Evolutionary conservation across 441 rosid species (phyloP), one percentile per base, ranked within the genome.

Genomic region (Mallotus japonicus): DNA sequence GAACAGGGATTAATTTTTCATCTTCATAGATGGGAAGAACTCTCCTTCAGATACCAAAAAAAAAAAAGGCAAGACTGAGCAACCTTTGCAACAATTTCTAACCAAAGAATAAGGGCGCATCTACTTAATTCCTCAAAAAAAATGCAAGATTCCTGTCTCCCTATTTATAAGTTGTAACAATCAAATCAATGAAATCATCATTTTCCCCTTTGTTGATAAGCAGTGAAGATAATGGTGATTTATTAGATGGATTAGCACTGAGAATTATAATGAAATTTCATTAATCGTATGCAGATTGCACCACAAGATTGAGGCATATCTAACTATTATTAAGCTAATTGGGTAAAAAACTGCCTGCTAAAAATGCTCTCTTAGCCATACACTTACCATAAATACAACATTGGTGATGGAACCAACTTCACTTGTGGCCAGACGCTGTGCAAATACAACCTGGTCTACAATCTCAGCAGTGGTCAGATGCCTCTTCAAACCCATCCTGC

Each of bases 351-450:
- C 8, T 22, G 9, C 10, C 22, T 44, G 50, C 8, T 13, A 24
- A 69, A 51, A 37, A 4, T 6, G 6, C 22, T 37, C 44, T 42
- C 63, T 55, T 14, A 15, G 62, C 14, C 64, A n/a, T 75, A 67
- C 15, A 75, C 89, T 62, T 82, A 93, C 98, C 97, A 92, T 92
- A 73, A 94, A 92, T 1, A 92, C 99, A 40, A 90, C 97, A 82
- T 94, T 90, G 24, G 96, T 85, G 75, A 94, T 86, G 61, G 86
- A 62, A 66, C 95, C 95, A 73, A 81, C 77, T 84, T 90, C 94
- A 67, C 74, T 70, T 13, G 89, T 77, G 61, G 87, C 86, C 58
- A 88, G 83, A 32, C 92, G 86, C 54, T 85, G 83, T 3, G 97
- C 96, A 60, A 84, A 86, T 40, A 90, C 95, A 79, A 92, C 97